Base-by-base conservation (phyloP, 75 land plant genomes). In the Sequoia sempervirens region DNA sequence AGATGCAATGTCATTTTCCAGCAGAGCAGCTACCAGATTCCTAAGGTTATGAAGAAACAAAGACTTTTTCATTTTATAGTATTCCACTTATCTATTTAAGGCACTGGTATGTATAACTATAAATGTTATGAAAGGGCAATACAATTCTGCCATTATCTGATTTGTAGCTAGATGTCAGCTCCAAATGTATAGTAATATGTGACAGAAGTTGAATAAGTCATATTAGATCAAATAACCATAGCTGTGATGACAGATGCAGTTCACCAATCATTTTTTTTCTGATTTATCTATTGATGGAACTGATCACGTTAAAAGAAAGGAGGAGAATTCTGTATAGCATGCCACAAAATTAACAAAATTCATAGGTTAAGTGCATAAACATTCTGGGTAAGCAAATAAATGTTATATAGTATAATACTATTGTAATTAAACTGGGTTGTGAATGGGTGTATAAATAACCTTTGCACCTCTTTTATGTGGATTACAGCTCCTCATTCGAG, bases 401-500 rank as follows among this genome's bases (percentile, higher is more conserved):
- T 32, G 36, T 1, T 70, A 70, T 70, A 13, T 37, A 70, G 14
- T 32, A 70, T 32, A 32, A 70, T 70, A 23, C 3, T 23, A 32
- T 70, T 70, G 73, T 70, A 30, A 32, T 32, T 32, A 69, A 32
- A 32, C 36, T 70, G n/a, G 36, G 3, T 70, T 70, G 30, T 70
- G 73, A 30, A 70, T 70, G 73, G 73, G 36, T 70, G 36, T 32
- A 70, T 70, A 70, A 70, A 12, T 70, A 32, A 70, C 13, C 73
- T 70, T 70, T 70, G 15, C 32, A 70, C 32, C 73, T 70, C 73
- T 11, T 70, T 70, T 70, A 11, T 70, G 73, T 70, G 73, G 73
- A 64, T 14, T 91, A 90, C 93, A 97, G 99, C 92, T 97, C 36
- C 89, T 97, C 73, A 58, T 93, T 41, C 95, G 96, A 84, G 99